Percentiles rank a stretch among this genome's conserved stretches.
These are phyloP conservation scores for Kwoniella dejecticola DNA, from an alignment of 768 basidiomycete species.

Conservation along the genomic window DNA sequence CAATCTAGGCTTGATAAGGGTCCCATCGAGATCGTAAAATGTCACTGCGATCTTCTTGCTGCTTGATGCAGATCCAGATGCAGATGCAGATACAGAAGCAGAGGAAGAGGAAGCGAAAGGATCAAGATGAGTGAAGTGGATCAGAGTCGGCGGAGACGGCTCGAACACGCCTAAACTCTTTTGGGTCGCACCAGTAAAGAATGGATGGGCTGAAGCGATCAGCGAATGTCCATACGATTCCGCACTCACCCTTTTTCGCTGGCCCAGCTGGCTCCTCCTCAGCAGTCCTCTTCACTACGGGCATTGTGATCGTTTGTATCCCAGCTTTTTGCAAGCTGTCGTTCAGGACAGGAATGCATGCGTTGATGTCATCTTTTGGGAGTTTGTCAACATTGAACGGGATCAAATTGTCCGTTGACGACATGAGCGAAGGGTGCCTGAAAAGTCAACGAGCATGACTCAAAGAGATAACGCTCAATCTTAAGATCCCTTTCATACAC, in stretches of 20 bases:
- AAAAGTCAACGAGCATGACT: not conserved
- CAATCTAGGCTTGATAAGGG: conserved; percentile 64
- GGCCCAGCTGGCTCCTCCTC: conserved; percentile 6
- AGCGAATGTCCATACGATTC: not conserved
- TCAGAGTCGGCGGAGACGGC: conserved; percentile 42
- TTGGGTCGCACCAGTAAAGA: conserved; percentile 36
- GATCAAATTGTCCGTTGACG: conserved; percentile 2
- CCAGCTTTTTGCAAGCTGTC: too few species aligned
- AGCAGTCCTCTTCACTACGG: conserved; percentile 19
- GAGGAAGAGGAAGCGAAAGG: conserved; percentile 33
- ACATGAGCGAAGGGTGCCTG: conserved; percentile 3
- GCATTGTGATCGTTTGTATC: conserved; percentile 2
- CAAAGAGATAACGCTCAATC: not conserved
- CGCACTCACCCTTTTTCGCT: conserved; percentile 22
- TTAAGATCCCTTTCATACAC: too few species aligned
- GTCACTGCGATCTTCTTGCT: conserved; percentile 63
- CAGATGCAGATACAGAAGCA: not conserved
- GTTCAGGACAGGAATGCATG: too few species aligned
- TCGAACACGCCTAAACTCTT: conserved; percentile 23
- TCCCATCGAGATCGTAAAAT: conserved; percentile 84
- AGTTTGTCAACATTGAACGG: conserved; percentile 12
- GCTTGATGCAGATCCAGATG: conserved; percentile 60
- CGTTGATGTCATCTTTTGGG: conserved; percentile 8
- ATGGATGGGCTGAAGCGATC: conserved; percentile 35
- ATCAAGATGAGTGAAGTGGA: conserved; percentile 52